phyloP scores from a whole-genome alignment of 805 yeast species.

The Cyberlindnera japonica region DNA sequence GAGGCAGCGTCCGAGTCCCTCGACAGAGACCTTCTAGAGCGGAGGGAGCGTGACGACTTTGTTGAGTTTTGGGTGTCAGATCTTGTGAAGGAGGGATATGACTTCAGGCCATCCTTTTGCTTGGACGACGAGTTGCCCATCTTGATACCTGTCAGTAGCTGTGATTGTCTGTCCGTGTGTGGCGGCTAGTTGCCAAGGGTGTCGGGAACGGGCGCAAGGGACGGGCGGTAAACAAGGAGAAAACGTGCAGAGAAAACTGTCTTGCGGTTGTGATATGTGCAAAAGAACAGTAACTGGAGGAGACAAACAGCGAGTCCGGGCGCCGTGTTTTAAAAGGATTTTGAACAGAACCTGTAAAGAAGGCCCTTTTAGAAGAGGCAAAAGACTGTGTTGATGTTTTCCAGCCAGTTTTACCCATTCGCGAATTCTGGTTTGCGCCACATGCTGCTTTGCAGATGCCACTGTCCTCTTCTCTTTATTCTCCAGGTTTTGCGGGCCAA shows the following conservation, averaged over 20 bases:
- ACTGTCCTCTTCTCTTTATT: too few relatives aligned
- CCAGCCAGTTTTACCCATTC: neutral
- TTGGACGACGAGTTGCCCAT: conserved; percentile 31
- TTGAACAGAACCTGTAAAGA: too few relatives aligned
- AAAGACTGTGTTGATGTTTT: conserved; percentile 7
- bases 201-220: neutral
- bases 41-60: conserved; percentile 42
- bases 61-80: conserved; percentile 52
- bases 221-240: conserved; percentile 1
- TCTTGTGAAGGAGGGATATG: conserved; percentile 44
- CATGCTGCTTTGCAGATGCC: too few relatives aligned
- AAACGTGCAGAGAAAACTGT: too few relatives aligned
- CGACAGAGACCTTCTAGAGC: conserved; percentile 30
- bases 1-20: conserved; percentile 31
- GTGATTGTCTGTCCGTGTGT: neutral
- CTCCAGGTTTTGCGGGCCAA: too few relatives aligned
- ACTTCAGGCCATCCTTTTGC: conserved; percentile 27
- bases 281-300: too few relatives aligned
- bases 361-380: neutral
- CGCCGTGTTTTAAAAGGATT: too few relatives aligned
- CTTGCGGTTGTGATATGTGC: neutral
- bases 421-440: conserved; percentile 5
- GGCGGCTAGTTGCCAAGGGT: neutral
- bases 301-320: too few relatives aligned
- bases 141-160: too few relatives aligned